phyloP scores from a whole-genome alignment of 257 asterid genomes.

The Haberlea rhodopensis region DNA sequence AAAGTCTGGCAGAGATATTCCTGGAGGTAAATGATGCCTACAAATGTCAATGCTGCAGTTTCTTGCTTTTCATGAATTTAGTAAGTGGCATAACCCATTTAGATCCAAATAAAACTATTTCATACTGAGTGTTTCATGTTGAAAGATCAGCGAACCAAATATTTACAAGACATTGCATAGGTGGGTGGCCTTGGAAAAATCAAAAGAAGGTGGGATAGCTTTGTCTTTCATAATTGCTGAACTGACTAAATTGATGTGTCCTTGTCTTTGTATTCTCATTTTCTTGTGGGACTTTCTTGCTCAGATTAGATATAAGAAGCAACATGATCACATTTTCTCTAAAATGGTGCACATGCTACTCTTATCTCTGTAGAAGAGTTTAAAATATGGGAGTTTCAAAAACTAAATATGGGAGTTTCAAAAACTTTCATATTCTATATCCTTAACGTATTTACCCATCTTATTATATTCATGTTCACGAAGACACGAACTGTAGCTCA shows the following conservation, averaged over 20 bases:
- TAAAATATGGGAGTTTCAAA: not conserved
- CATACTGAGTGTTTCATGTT: slow-evolving; percentile 4
- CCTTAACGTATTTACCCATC: too few species aligned
- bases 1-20: slow-evolving; percentile 75
- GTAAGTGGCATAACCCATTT: not conserved
- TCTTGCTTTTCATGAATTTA: slow-evolving; percentile 4
- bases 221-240: not conserved
- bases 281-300: not conserved
- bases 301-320: not conserved
- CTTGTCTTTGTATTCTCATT: not conserved
- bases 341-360: not conserved
- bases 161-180: not conserved
- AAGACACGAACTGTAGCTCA: too few species aligned
- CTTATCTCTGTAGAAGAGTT: not conserved
- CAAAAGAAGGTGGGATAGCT: not conserved
- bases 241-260: not conserved
- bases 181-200: not conserved
- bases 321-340: not conserved
- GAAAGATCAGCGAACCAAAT: not conserved
- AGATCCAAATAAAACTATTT: not conserved
- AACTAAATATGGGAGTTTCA: not conserved
- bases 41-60: slow-evolving; percentile 13
- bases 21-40: slow-evolving; percentile 61
- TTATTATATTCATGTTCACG: not conserved
- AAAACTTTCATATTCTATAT: too few species aligned